phyloP scores from a whole-genome alignment of 2,329 filamentous ascomycete species.

The Fusarium sp. region DNA sequence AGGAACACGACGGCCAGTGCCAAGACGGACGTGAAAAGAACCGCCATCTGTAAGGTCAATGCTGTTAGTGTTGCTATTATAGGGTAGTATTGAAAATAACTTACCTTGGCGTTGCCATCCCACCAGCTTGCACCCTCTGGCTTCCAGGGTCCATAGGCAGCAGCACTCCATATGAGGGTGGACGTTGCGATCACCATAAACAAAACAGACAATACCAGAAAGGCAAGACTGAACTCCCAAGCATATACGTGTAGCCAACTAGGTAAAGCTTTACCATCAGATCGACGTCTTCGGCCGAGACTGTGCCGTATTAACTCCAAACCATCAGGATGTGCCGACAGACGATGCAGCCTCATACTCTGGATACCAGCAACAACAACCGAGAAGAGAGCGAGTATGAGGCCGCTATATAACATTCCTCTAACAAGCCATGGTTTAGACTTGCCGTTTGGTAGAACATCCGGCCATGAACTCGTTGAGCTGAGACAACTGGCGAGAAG shows the following conservation, averaged over 20 bases:
- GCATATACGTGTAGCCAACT: slow-evolving; percentile 16
- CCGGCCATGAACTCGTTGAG: slow-evolving; percentile 15
- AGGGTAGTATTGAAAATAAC: not conserved
- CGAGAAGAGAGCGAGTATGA: slow-evolving; percentile 18
- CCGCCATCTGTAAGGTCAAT: not conserved
- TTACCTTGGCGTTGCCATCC: slow-evolving; percentile 14
- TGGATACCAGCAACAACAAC: slow-evolving; percentile 12
- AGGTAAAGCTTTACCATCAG: not conserved
- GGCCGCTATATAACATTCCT: slow-evolving; percentile 5
- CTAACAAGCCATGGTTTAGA: slow-evolving; percentile 12
- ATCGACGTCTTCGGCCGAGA: not conserved
- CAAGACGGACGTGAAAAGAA: slow-evolving; percentile 2
- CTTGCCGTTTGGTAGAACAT: slow-evolving; percentile 12
- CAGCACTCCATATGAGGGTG: slow-evolving; percentile 1
- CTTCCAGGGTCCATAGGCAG: not conserved
- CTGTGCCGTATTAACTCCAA: slow-evolving; percentile 4
- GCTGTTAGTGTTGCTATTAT: not conserved
- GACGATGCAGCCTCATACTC: slow-evolving; percentile 18
- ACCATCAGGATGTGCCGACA: slow-evolving; percentile 13
- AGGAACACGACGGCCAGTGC: not conserved
- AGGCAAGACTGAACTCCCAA: slow-evolving; percentile 19
- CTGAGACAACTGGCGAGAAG: slow-evolving; percentile 21
- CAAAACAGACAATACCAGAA: slow-evolving; percentile 6
- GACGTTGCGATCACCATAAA: slow-evolving; percentile 10
- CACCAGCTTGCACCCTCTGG: slow-evolving; percentile 2